Conservation (phyloP, 805 yeast species). For the Teunomyces pallodes region DNA sequence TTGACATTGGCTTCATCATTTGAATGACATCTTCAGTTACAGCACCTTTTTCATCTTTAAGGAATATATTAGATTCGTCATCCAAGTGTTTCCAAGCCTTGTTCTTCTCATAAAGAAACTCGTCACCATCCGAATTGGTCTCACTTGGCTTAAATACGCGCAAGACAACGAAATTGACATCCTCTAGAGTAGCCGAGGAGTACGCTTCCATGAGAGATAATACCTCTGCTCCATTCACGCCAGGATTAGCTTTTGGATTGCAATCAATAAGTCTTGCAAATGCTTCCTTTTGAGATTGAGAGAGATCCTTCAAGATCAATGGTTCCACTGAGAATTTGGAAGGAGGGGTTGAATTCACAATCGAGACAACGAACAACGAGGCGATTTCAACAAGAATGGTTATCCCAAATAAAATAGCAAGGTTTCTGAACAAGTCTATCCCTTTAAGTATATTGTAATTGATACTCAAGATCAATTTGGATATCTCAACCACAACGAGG, state of each 20-base stretch:
- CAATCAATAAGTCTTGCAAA: background rate
- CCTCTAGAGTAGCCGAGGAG: background rate
- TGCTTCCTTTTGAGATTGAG: background rate
- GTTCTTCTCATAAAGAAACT: background rate
- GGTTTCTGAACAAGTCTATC: background rate
- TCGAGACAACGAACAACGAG: background rate
- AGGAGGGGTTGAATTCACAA: background rate
- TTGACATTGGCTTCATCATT: slow-evolving; percentile 1
- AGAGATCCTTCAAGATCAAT: background rate
- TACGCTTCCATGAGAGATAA: slow-evolving; percentile 4
- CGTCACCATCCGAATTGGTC: background rate
- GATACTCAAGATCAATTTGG: background rate
- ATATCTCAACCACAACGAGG: background rate
- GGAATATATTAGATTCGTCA: background rate
- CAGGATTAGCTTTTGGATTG: slow-evolving; percentile 1
- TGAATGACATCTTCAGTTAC: background rate
- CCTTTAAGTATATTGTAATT: background rate
- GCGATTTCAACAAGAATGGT: background rate
- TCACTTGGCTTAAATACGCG: slow-evolving; percentile 1
- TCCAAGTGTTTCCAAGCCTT: slow-evolving; percentile 1
- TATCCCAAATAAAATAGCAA: background rate
- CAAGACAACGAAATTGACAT: background rate
- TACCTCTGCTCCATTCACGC: background rate
- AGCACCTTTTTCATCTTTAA: background rate
- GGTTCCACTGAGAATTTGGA: background rate